Conservation (phyloP, 1,139 yeast species). For the Protomyces arabidopsidicola region DNA sequence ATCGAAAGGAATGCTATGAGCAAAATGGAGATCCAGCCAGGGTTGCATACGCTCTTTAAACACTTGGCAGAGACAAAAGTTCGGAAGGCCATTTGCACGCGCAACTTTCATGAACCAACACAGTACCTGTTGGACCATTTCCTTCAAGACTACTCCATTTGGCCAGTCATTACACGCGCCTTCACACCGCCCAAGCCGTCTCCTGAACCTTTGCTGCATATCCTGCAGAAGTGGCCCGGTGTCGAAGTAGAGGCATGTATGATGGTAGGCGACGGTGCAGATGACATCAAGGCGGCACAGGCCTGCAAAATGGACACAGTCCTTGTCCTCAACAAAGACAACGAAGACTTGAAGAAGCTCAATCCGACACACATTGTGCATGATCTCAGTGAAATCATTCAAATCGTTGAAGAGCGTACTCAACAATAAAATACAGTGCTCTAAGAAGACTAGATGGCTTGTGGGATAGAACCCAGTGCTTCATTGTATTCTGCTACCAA, state of each 20-base stretch:
- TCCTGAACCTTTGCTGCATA: conserved; percentile 56
- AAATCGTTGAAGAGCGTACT: not conserved
- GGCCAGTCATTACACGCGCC: conserved; percentile 54
- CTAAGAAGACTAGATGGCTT: not conserved
- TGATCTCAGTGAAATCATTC: conserved; percentile 18
- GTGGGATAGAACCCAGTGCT: conserved; percentile 2
- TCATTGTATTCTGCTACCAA: conserved; percentile 22
- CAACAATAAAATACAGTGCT: not conserved
- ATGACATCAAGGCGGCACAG: conserved; percentile 58
- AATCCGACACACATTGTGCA: conserved; percentile 12
- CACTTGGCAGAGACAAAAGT: conserved; percentile 41
- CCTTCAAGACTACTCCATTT: conserved; percentile 45
- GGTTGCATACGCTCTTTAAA: conserved; percentile 39
- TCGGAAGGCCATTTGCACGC: conserved; percentile 55
- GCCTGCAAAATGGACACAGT: conserved; percentile 57
- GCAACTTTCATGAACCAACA: conserved; percentile 48
- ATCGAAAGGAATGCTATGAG: conserved; percentile 58
- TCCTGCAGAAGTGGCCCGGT: conserved; percentile 45
- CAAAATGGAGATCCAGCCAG: conserved; percentile 52
- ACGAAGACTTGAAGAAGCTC: not conserved
- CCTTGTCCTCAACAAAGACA: conserved; percentile 39
- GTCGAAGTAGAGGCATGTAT: conserved; percentile 46
- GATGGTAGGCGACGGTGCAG: conserved; percentile 69
- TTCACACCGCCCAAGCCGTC: conserved; percentile 63
- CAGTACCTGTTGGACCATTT: conserved; percentile 47